A percentile compares a stretch with the other conserved stretches of the same genome.
These are phyloP conservation scores for Mycotypha africana DNA, from an alignment of 371 early-diverging fungal genomes.

Conservation along the genomic window DNA sequence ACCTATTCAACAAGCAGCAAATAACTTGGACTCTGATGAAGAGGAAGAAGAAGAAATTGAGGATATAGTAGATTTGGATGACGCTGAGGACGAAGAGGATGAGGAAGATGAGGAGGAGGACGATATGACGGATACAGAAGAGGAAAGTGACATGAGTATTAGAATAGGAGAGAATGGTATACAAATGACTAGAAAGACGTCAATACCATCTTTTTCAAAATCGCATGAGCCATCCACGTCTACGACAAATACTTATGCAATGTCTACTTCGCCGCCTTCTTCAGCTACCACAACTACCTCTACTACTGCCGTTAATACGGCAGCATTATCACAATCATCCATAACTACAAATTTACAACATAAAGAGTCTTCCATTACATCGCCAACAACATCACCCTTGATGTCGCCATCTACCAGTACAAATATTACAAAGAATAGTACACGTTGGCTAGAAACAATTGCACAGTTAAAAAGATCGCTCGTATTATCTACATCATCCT, in stretches of 20 bases:
- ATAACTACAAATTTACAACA: neutral
- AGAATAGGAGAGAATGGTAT: no score
- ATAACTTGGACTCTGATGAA: no score
- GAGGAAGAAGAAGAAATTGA: neutral
- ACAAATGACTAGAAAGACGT: slow-evolving; percentile 16
- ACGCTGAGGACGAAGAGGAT: slow-evolving; percentile 19
- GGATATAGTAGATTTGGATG: slow-evolving; percentile 4
- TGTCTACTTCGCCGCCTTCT: slow-evolving; percentile 36
- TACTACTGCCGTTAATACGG: neutral
- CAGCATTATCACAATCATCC: slow-evolving; percentile 5
- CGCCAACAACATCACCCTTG: neutral
- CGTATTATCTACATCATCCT: no score
- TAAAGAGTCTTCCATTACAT: neutral
- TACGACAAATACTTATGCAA: slow-evolving; percentile 31
- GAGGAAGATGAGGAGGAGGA: slow-evolving; percentile 16
- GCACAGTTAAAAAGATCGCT: no score
- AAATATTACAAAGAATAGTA: no score
- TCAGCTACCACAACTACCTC: slow-evolving; percentile 13
- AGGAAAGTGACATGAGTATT: no score
- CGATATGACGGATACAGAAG: neutral
- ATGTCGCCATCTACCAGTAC: neutral
- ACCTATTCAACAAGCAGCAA: no score
- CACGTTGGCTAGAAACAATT: no score
- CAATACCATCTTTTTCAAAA: slow-evolving; percentile 23
- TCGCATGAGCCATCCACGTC: slow-evolving; percentile 20